Base-by-base conservation (phyloP, 257 asterid genomes). In the Cordia subcordata region DNA sequence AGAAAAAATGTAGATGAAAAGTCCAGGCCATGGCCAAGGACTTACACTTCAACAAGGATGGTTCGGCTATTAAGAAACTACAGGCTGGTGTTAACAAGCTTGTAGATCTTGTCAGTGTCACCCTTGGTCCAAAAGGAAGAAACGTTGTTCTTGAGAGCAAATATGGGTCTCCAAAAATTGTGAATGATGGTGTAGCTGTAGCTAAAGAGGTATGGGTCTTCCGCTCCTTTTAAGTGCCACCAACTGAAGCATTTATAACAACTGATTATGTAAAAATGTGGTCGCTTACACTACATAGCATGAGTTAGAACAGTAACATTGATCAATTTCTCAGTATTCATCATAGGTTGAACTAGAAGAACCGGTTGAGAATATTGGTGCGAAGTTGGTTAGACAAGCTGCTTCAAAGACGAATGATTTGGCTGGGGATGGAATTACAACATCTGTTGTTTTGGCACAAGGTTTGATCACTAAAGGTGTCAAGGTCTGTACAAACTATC, bases 401-500 rank as follows among this genome's bases (percentile, higher is more conserved):
- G 80, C 76, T 53, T 75, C 80, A 37, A 75, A 75, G 64, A 75
- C 80, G 11, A 75, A 69, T 66, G 76, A 75, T 58, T 57, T 75
- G 64, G 80, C 76, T 38, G 80, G 80, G 54, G 76, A 75, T 54
- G 80, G 76, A 11, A 70, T 76, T 14, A 75, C 80, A 5, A 70
- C 80, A 18, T 75, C 80, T 13, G 80, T 75, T 57, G 80, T 75
- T 38, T 69, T 75, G 13, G 80, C 76, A 38, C 80, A 75, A 63
- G 76, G 80, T 53, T 66, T 75, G 6, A 75, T 75, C 16, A 54
- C 80, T 13, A 73, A 75, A 62, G 80, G 80, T 38, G 80, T 75
- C 20, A 70, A 75, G 80, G 76, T 75, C n/a, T 21, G 69, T 53
- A 27, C 8, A 15, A 60, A 8, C 13, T 14, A 13, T 60, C 8